A percentile compares a stretch with the other conserved stretches of the same genome.
phyloP scores from a whole-genome alignment of 2,329 filamentous ascomycete genomes.

The Xylariaceae sp. region DNA sequence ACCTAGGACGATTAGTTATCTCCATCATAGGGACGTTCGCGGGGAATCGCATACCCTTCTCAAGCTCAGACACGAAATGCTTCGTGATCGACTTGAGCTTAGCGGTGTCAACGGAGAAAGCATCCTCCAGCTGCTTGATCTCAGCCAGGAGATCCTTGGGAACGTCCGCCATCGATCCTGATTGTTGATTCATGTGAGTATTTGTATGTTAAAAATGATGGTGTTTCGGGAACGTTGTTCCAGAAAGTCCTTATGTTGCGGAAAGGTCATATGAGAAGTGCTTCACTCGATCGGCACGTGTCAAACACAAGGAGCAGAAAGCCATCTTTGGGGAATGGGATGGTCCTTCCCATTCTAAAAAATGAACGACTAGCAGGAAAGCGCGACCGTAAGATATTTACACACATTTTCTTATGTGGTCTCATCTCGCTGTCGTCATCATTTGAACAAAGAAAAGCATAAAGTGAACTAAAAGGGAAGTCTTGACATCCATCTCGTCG shows the following conservation, averaged over 20 bases:
- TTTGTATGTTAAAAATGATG: neutral
- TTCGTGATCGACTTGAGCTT: constrained; percentile 87
- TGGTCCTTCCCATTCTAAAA: neutral
- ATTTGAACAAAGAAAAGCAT: neutral
- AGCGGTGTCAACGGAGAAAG: constrained; percentile 69
- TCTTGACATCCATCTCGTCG: no score
- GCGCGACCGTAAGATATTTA: neutral
- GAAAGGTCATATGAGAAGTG: neutral
- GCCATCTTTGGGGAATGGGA: neutral
- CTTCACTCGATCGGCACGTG: neutral
- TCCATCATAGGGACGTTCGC: neutral
- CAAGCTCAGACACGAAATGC: constrained; percentile 83
- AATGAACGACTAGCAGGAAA: neutral
- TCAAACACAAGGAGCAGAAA: neutral
- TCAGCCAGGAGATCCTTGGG: constrained; percentile 75
- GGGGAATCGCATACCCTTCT: constrained; percentile 57
- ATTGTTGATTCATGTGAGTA: constrained; percentile 3
- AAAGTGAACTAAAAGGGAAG: no score
- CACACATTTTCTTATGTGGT: neutral
- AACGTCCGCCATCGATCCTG: constrained; percentile 87
- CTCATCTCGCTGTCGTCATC: neutral
- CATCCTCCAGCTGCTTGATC: constrained; percentile 76
- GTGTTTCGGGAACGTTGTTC: neutral
- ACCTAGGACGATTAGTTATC: constrained; percentile 43
- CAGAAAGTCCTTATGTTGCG: neutral